Base-by-base conservation (phyloP, 1,284 basidiomycete genomes). In the Apiotrichum mycotoxinovorans region DNA sequence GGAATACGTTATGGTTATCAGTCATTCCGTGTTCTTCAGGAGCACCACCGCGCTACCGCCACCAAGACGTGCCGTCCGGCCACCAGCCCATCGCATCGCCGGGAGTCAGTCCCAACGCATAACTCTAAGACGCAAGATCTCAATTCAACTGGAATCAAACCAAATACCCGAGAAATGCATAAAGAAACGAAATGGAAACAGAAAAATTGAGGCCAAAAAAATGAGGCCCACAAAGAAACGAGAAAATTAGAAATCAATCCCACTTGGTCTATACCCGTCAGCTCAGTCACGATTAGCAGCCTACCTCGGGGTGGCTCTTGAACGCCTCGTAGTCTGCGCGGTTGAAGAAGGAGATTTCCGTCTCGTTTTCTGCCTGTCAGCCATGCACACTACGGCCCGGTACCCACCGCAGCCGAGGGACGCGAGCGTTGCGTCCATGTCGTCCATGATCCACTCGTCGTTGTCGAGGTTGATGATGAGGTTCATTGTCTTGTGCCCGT, bases 401-500 rank as follows among this genome's bases (percentile, higher is more conserved):
- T 26, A 78, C 85, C 63, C 57, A 92, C 92, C 88, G 56, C 92
- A 84, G 15, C 87, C 89, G 26, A 83, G 76, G 7, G 86, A 83
- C 2, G 80, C 83, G 20, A 97, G 80, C 1, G 79, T 81, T 69
- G 82, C 83, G 15, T 72, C 73, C 38, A 86, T 85, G 63, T 92
- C 85, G 48, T 82, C 78, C 34, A 93, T 77, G 64, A 95, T 89
- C 89, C 91, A 93, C 37, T 95, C 90, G 64, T 96, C 92, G 68
- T 93, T 83, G 71, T 95, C 91, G 55, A 96, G 82, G 75, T 97
- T 96, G 70, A 97, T 94, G 74, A 96, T 95, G 33, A 96, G 81
- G 78, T 96, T 95, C 30, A 87, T 88, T 0, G 92, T 93, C 91
- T 98, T 98, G 57, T 92, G 83, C 12, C 93, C 92, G 71, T 98